A percentile compares a stretch with the other conserved stretches of the same genome.
Conservation (phyloP, 2,329 filamentous ascomycete species). For the Chalara sp. region DNA sequence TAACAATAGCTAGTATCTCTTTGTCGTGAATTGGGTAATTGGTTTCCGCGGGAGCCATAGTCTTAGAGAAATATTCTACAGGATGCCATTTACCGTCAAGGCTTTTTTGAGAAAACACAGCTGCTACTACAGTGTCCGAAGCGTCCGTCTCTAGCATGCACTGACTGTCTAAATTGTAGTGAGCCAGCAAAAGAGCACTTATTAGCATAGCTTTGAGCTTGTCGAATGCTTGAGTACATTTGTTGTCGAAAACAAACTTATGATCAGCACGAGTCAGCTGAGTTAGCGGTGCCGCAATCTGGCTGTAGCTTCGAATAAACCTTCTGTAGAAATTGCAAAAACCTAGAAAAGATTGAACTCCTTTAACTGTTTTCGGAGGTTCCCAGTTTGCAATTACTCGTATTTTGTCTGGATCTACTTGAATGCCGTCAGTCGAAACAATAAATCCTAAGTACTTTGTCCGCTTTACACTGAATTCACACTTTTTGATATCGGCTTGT, state of each 20-base stretch:
- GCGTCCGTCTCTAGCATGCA: not conserved
- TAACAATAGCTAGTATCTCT: too few relatives aligned
- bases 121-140: not conserved
- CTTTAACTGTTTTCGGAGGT: constrained; percentile 1
- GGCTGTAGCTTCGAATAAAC: not conserved
- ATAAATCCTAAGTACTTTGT: constrained; percentile 9
- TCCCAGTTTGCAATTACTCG: too few relatives aligned
- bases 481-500: constrained; percentile 5
- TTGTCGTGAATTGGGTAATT: too few relatives aligned
- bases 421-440: not conserved
- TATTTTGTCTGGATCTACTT: not conserved
- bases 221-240: too few relatives aligned
- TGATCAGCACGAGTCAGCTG: not conserved
- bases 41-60: too few relatives aligned
- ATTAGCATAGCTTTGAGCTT: too few relatives aligned
- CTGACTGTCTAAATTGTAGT: not conserved
- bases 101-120: not conserved
- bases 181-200: too few relatives aligned
- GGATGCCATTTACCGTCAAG: too few relatives aligned
- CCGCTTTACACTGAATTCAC: not conserved
- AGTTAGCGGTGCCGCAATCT: not conserved
- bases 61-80: too few relatives aligned
- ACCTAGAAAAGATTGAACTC: not conserved
- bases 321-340: not conserved
- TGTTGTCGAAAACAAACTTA: not conserved